phyloP scores from a whole-genome alignment of 2,329 filamentous ascomycete species.

The Fusarium odoratissimum region DNA sequence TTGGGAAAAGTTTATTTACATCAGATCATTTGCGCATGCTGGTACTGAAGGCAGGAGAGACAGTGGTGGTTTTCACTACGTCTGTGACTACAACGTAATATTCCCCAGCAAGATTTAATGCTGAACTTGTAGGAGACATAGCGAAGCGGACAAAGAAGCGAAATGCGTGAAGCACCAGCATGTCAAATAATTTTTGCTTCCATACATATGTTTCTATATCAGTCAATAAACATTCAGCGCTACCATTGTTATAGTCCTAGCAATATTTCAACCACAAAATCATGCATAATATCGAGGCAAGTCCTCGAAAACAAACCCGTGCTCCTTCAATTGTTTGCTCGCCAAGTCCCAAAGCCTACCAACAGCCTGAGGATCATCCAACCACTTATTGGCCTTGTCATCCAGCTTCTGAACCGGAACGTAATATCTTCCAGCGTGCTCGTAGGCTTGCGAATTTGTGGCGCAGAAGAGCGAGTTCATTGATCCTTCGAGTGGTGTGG shows the following conservation, averaged over 20 bases:
- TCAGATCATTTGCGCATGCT: too few relatives aligned
- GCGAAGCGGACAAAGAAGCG: neutral
- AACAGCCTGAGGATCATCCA: slow-evolving; percentile 31
- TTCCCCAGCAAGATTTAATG: too few relatives aligned
- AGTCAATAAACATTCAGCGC: neutral
- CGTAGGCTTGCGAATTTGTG: slow-evolving; percentile 19
- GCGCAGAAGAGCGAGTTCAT: slow-evolving; percentile 41
- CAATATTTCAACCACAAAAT: rapidly evolving
- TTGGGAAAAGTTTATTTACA: too few relatives aligned
- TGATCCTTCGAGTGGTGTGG: slow-evolving; percentile 34
- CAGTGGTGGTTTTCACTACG: too few relatives aligned
- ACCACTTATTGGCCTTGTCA: slow-evolving; percentile 30
- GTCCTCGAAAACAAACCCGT: slow-evolving; percentile 15
- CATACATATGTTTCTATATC: neutral
- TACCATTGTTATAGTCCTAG: neutral
- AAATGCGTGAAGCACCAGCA: too few relatives aligned
- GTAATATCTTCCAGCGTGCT: slow-evolving; percentile 27
- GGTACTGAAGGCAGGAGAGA: too few relatives aligned
- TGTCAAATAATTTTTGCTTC: neutral
- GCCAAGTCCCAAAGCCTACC: slow-evolving; percentile 25
- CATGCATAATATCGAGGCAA: neutral
- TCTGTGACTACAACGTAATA: too few relatives aligned
- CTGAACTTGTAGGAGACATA: too few relatives aligned
- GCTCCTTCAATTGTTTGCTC: slow-evolving; percentile 4
- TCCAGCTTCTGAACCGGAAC: slow-evolving; percentile 36